Evolutionary conservation across 768 basidiomycete genomes (phyloP).

Genomic region (Suillus sp.): DNA sequence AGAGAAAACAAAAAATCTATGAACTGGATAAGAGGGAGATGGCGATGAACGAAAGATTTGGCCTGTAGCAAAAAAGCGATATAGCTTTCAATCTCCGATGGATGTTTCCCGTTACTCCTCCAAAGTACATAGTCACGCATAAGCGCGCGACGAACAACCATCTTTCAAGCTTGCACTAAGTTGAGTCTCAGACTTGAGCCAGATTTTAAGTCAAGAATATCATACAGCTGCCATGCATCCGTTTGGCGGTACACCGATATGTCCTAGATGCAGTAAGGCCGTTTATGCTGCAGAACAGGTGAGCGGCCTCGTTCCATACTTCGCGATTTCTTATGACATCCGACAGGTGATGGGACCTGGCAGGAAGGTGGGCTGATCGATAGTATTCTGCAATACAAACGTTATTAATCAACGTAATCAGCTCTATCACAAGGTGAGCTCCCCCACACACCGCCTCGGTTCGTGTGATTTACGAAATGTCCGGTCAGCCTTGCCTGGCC

Average conservation of each 20-base stretch:
- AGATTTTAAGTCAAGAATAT: not conserved
- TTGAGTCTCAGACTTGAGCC: not conserved
- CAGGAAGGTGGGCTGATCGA: slow-evolving; percentile 63
- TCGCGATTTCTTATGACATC: slow-evolving; percentile 11
- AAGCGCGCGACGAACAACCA: not conserved
- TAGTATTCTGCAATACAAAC: not conserved
- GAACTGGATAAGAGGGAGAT: slow-evolving; percentile 29
- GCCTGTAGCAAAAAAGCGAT: slow-evolving; percentile 22
- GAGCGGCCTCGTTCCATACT: slow-evolving; percentile 18
- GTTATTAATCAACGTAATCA: slow-evolving; percentile 29
- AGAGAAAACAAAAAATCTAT: slow-evolving; percentile 27
- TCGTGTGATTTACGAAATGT: slow-evolving; percentile 11
- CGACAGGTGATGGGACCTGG: slow-evolving; percentile 81
- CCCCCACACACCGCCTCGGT: not conserved
- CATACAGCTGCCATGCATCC: slow-evolving; percentile 54
- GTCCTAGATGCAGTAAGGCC: slow-evolving; percentile 71
- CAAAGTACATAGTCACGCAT: not conserved
- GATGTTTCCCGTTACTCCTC: slow-evolving; percentile 9
- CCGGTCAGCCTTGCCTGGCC: slow-evolving; percentile 70
- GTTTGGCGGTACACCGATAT: slow-evolving; percentile 70
- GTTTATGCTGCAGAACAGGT: slow-evolving; percentile 93
- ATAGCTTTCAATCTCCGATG: slow-evolving; percentile 45
- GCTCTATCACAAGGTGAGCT: slow-evolving; percentile 77
- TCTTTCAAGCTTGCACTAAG: slow-evolving; percentile 1
- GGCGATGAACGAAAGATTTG: slow-evolving; percentile 16